phyloP scores from a whole-genome alignment of 1,139 yeast genomes.

The Blastobotrys malaysiensis region DNA sequence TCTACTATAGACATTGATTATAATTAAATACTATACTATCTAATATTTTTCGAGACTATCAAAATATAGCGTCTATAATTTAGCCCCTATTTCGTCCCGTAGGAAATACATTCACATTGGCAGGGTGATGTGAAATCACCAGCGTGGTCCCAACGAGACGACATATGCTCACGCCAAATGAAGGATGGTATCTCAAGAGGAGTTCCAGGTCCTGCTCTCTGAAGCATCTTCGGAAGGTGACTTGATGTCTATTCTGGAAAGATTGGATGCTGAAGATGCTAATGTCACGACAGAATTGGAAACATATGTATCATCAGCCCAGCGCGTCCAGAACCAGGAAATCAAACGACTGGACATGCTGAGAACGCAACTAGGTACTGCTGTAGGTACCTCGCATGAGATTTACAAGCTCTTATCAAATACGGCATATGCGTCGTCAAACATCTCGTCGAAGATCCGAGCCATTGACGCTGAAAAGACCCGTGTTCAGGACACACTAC shows the following conservation, averaged over 20 bases:
- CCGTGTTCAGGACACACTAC: conserved; percentile 58
- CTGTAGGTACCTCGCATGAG: conserved; percentile 39
- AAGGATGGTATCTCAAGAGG: conserved; percentile 2
- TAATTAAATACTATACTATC: too few species aligned
- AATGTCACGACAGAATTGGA: conserved; percentile 7
- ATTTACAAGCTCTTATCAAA: conserved; percentile 48
- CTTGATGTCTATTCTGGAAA: conserved; percentile 4
- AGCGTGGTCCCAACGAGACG: neutral
- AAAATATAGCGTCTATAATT: too few species aligned
- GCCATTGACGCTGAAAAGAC: conserved; percentile 65
- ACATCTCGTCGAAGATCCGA: conserved; percentile 64
- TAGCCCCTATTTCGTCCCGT: too few species aligned
- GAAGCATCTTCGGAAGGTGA: conserved; percentile 12
- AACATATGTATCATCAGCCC: conserved; percentile 3
- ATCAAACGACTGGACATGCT: conserved; percentile 27
- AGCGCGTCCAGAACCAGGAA: conserved; percentile 21
- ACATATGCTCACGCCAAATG: neutral
- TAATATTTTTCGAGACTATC: too few species aligned
- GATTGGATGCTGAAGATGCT: conserved; percentile 7
- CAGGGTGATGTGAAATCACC: neutral
- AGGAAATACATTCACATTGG: neutral
- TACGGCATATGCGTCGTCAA: conserved; percentile 62
- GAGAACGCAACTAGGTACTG: conserved; percentile 29
- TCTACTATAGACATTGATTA: too few species aligned
- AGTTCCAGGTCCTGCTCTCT: conserved; percentile 6